Evolutionary conservation across 1,284 basidiomycete genomes (phyloP), one percentile per base, ranked within the genome.

Genomic region (Vanrija pseudolonga): DNA sequence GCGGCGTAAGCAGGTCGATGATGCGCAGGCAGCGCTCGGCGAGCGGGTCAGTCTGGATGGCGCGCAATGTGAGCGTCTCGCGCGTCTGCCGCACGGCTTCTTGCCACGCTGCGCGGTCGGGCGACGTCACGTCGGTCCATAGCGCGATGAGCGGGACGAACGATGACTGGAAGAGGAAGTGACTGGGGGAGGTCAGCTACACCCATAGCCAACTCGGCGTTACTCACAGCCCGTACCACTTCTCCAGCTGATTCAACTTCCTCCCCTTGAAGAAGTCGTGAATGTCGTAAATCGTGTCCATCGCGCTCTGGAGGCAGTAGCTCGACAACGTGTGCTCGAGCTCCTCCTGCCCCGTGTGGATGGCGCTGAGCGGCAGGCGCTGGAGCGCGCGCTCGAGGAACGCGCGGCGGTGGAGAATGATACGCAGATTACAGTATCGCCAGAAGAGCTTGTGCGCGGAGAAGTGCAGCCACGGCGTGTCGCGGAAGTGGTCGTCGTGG

Each of bases 221-320:
- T 5, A 59, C 62, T 61, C 32, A 63, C 61, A 65, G 49, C 11
- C 53, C 61, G 36, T 65, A 65, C 63, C 63, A 65, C 54, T 47
- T 50, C 32, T 65, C 63, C 6, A 65, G 50, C 6, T 52, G 43
- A 17, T 50, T 60, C 9, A 45, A 55, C 6, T 40, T 41, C 9
- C 55, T 51, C 6, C 23, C 45, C 24, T 51, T 46, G 53, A 62
- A 63, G 41, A 60, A 65, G 6, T 45, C 41, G 53, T 59, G 51
- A 32, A 65, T 65, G 28, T 60, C 55, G 22, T 49, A 41, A 18
- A 65, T 63, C 12, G 61, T 56, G 39, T 63, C 63, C 4, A 50
- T 42, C 3, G 63, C 58, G 22, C 54, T 50, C 19, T 42, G 37
- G 6, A 65, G 45, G 23, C 63, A 65, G 22, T 53, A 44, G 18